Conservation (phyloP, 345 rosid genomes). For the Aquilaria malaccensis region DNA sequence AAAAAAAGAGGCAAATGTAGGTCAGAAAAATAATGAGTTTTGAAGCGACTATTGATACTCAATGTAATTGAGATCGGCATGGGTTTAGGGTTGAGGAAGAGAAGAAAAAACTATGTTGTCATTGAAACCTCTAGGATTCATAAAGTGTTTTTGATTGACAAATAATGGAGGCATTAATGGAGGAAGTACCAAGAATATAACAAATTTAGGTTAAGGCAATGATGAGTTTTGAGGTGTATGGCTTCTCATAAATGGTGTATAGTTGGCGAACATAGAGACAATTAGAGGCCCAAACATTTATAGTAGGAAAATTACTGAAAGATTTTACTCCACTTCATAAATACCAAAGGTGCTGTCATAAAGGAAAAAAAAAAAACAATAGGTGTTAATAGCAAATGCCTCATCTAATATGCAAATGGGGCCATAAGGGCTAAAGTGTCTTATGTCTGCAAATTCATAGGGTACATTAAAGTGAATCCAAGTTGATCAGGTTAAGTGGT, state of each 20-base stretch:
- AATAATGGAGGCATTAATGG: slow-evolving; percentile 15
- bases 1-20: slow-evolving; percentile 12
- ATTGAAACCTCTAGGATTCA: neutral
- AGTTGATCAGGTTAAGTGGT: too few relatives aligned
- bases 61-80: neutral
- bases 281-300: slow-evolving; percentile 17
- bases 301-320: too few relatives aligned
- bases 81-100: slow-evolving; percentile 39
- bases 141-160: slow-evolving; percentile 17
- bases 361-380: too few relatives aligned
- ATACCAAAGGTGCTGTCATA: too few relatives aligned
- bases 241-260: slow-evolving; percentile 53
- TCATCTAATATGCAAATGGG: too few relatives aligned
- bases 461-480: too few relatives aligned
- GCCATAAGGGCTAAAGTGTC: too few relatives aligned
- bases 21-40: slow-evolving; percentile 13
- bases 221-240: slow-evolving; percentile 10
- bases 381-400: too few relatives aligned
- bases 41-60: too few relatives aligned
- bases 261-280: slow-evolving; percentile 75
- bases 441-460: too few relatives aligned
- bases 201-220: neutral
- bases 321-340: too few relatives aligned
- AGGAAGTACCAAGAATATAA: slow-evolving; percentile 5
- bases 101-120: slow-evolving; percentile 29